A percentile compares a stretch with the other conserved stretches of the same genome.
These are phyloP conservation scores for Chenopodium formosanum DNA, from an alignment of 148 eudicot genomes.

Conservation along the genomic window DNA sequence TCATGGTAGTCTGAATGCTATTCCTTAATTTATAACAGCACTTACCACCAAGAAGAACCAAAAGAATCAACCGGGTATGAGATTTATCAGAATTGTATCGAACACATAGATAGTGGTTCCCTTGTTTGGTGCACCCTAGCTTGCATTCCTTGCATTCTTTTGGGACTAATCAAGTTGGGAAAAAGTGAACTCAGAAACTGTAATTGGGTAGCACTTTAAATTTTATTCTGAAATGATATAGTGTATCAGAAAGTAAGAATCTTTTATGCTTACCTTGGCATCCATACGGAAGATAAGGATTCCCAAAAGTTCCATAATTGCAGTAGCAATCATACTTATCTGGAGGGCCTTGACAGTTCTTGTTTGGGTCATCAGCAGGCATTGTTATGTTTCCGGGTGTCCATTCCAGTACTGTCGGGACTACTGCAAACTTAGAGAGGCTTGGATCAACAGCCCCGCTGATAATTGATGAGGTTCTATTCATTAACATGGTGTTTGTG, in stretches of 20 bases:
- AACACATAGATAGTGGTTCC: conserved; percentile 3
- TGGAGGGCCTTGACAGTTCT: neutral
- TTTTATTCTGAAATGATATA: no score
- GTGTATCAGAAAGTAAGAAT: no score
- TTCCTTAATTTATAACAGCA: neutral
- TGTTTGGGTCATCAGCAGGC: neutral
- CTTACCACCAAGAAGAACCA: conserved; percentile 9
- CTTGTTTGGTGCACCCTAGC: neutral
- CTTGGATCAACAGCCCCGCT: neutral
- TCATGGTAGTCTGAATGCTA: neutral
- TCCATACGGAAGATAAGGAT: conserved; percentile 13
- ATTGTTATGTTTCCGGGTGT: neutral
- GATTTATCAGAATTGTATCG: neutral
- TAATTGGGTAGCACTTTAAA: neutral
- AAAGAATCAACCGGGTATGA: conserved; percentile 11
- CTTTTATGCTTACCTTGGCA: neutral
- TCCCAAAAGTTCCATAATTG: conserved; percentile 8
- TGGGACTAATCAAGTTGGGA: neutral
- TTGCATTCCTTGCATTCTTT: conserved; percentile 8
- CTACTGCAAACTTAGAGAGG: neutral
- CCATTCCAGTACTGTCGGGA: conserved; percentile 7
- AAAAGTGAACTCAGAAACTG: neutral
- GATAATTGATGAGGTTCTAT: neutral
- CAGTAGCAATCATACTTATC: conserved; percentile 8
- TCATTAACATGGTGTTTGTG: neutral